phyloP scores from a whole-genome alignment of 1,139 yeast species.

The Meyerozyma athensensis region DNA sequence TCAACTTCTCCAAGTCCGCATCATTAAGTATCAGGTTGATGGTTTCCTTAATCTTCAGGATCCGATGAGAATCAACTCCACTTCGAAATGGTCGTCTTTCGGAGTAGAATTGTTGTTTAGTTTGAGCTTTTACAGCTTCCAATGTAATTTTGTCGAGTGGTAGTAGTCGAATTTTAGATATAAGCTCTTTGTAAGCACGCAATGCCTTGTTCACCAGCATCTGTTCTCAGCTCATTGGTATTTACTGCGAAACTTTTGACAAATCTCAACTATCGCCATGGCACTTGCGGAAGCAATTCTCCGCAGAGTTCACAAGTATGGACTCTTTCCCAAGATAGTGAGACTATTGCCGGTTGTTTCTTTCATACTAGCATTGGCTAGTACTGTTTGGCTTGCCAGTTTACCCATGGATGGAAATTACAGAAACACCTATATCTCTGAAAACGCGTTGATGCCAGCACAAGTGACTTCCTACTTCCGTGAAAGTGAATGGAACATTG shows the following conservation, averaged over 20 bases:
- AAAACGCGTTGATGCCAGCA: slow-evolving; percentile 95
- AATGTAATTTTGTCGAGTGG: slow-evolving; percentile 7
- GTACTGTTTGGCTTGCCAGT: slow-evolving; percentile 62
- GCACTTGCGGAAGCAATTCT: slow-evolving; percentile 56
- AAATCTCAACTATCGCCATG: slow-evolving; percentile 27
- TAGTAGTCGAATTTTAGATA: slow-evolving; percentile 7
- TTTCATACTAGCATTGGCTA: slow-evolving; percentile 52
- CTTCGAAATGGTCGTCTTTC: slow-evolving; percentile 7
- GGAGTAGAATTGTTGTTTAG: slow-evolving; percentile 8
- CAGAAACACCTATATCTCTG: slow-evolving; percentile 81
- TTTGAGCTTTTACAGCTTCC: slow-evolving; percentile 5
- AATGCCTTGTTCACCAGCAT: no score
- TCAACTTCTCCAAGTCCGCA: slow-evolving; percentile 25
- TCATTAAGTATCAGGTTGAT: slow-evolving; percentile 25
- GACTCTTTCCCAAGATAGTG: slow-evolving; percentile 55
- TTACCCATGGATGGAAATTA: slow-evolving; percentile 81
- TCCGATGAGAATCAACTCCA: slow-evolving; percentile 13
- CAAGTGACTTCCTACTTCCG: slow-evolving; percentile 91
- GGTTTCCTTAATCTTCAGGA: slow-evolving; percentile 9
- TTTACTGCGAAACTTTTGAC: not conserved
- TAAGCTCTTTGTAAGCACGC: not conserved
- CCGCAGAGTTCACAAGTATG: slow-evolving; percentile 50
- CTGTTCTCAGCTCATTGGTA: no score
- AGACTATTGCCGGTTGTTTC: slow-evolving; percentile 59
- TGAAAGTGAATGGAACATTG: slow-evolving; percentile 91